Base-by-base conservation (phyloP, 768 basidiomycete genomes). In the Neoboletus brunneissimus region DNA sequence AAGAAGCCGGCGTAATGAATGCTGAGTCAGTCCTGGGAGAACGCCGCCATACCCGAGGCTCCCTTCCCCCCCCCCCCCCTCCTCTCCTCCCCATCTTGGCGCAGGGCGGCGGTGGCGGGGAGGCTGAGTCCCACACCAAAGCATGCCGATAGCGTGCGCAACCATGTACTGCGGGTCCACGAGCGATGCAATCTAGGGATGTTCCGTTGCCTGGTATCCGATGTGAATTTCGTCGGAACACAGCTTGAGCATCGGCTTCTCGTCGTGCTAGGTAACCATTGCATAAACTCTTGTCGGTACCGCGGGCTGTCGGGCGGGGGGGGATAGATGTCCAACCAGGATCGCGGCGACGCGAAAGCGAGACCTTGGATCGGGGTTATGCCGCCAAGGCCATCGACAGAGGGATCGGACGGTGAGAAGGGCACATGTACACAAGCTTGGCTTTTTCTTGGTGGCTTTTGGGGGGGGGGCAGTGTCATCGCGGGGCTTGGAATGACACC, bases 401-500 rank as follows among this genome's bases (percentile, higher is more conserved):
- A 16, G 34, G n/a, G n/a, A n/a, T 4, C 34, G n/a, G 32, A 59
- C 5, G 5, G 2, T 3, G 25, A 53, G 27, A 48, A 43, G 51
- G 2, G 15, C 16, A 27, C 55, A 42, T 18, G 13, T 25, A 31
- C n/a, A 23, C 11, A 16, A n/a, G 29, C 48, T 32, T 11, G n/a
- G 27, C 27, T 29, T 43, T 25, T n/a, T 45, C 10, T 23, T 27
- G 16, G 20, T 46, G 13, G 13, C 45, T 13, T 9, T 25, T 25
- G 25, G 25, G 25, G 40, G 34, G 11, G 27, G 20, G 57, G 58
- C 51, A n/a, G 51, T 41, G 45, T 61, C 20, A 12, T 38, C 37
- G 23, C 15, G 27, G 38, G 53, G 23, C 7, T 6, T 18, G 31
- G 31, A 27, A 35, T 25, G 23, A 45, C 35, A 46, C 37, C 23